Evolutionary conservation across 2,329 filamentous ascomycete species (phyloP).

Genomic region (Stachybotrys echinatus): DNA sequence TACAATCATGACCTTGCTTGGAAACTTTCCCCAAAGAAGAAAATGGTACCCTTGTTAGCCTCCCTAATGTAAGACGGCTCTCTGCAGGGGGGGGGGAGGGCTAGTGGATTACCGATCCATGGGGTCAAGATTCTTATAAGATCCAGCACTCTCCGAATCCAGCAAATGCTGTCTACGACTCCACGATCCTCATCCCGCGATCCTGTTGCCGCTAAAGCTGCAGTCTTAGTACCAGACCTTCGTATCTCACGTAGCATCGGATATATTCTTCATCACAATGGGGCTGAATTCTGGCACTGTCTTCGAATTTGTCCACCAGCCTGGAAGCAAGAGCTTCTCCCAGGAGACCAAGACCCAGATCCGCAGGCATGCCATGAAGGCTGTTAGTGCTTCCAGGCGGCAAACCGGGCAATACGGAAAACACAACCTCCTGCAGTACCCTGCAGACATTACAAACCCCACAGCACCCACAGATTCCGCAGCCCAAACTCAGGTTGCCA

Average conservation of each 20-base stretch:
- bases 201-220: too few species aligned
- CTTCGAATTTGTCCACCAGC: neutral
- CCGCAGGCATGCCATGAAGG: neutral
- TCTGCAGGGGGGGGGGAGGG: neutral
- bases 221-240: too few species aligned
- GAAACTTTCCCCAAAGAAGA: neutral
- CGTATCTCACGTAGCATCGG: too few species aligned
- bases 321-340: neutral
- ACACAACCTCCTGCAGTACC: neutral
- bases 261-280: too few species aligned
- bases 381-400: neutral
- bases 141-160: neutral
- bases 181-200: neutral
- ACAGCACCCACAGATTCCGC: too few species aligned
- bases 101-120: neutral
- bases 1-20: neutral
- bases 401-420: neutral
- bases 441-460: neutral
- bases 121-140: neutral
- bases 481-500: neutral
- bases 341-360: neutral
- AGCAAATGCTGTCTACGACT: neutral
- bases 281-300: neutral
- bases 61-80: neutral
- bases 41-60: neutral